Conservation (phyloP, 371 early-diverging fungal genomes). For the Funneliformis caledonium region DNA sequence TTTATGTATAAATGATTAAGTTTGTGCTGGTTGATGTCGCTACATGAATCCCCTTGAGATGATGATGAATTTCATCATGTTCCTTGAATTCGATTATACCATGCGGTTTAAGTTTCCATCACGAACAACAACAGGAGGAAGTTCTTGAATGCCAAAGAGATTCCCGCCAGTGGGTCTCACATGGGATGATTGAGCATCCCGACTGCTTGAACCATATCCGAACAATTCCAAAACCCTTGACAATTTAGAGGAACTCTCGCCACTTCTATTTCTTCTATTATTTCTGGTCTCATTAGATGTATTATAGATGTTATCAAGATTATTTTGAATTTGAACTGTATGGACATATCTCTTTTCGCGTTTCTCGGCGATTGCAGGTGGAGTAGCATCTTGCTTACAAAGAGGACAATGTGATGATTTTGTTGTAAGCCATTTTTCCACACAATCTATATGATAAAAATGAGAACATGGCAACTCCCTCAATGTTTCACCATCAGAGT, state of each 20-base stretch:
- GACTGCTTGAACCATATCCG: neutral
- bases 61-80: neutral
- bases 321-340: conserved; percentile 19
- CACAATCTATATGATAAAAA: conserved; percentile 32
- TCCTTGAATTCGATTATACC: neutral
- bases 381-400: conserved; percentile 36
- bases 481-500: conserved; percentile 32
- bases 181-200: neutral
- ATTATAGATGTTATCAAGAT: conserved; percentile 17
- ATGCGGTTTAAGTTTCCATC: conserved; percentile 2
- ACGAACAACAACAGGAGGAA: conserved; percentile 22
- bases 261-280: neutral
- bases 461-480: conserved; percentile 31
- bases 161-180: neutral
- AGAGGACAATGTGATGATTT: conserved; percentile 39
- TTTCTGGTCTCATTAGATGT: neutral
- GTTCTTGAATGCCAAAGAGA: conserved; percentile 22
- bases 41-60: neutral
- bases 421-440: conserved; percentile 36
- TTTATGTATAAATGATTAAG: neutral
- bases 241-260: conserved; percentile 3
- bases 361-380: conserved; percentile 19
- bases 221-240: neutral
- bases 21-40: neutral
- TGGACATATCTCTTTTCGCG: conserved; percentile 30